Conservation (phyloP, 2,329 filamentous ascomycete genomes). For the Trichocomaceae sp. region DNA sequence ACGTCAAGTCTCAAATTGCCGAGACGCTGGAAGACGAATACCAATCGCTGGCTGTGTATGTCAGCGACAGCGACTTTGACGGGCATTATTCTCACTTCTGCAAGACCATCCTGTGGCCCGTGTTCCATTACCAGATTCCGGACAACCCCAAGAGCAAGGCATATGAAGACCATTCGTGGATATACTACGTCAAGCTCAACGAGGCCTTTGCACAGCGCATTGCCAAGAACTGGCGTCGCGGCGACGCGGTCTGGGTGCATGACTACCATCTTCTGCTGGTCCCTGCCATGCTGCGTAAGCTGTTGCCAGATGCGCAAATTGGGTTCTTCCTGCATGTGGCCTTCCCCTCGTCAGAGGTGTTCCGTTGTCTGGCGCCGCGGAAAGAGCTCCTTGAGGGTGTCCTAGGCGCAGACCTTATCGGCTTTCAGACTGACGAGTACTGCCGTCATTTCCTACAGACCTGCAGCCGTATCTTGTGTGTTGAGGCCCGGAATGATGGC, state of each 20-base stretch:
- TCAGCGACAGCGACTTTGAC: conserved; percentile 85
- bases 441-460: conserved; percentile 92
- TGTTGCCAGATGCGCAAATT: conserved; percentile 82
- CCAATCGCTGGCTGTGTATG: conserved; percentile 76
- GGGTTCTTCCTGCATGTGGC: conserved; percentile 94
- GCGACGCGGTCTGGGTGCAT: conserved; percentile 89
- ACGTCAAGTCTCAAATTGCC: conserved; percentile 75
- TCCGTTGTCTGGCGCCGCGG: conserved; percentile 80
- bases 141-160: conserved; percentile 98
- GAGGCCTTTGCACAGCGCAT: conserved; percentile 89
- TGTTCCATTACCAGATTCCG: conserved; percentile 96
- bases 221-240: conserved; percentile 84
- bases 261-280: conserved; percentile 92
- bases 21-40: conserved; percentile 74
- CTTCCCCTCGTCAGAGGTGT: conserved; percentile 93
- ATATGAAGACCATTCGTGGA: conserved; percentile 94
- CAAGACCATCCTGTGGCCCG: conserved; percentile 96
- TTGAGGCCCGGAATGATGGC: conserved; percentile 81
- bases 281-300: conserved; percentile 80
- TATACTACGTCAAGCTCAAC: conserved; percentile 88
- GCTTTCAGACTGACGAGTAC: conserved; percentile 91
- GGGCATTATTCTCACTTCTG: conserved; percentile 94
- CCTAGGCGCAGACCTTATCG: conserved; percentile 84
- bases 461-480: conserved; percentile 82
- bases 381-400: conserved; percentile 86